Evolutionary conservation across 2,329 filamentous ascomycete species (phyloP).

Genomic region (Fusarium sp.): DNA sequence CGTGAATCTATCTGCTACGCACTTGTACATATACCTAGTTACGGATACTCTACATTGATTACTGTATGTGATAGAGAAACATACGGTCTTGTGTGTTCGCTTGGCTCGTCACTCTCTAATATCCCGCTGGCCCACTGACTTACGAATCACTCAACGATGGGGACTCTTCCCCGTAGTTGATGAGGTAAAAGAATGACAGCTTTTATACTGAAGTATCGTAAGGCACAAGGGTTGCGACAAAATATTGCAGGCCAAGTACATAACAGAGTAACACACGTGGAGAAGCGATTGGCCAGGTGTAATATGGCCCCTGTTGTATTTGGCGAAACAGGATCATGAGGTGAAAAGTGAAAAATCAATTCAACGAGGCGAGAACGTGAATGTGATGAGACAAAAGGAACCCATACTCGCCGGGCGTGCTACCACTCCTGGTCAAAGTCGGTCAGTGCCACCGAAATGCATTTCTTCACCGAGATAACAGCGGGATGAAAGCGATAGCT

Average conservation of each 20-base stretch:
- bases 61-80: background rate
- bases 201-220: slow-evolving; percentile 8
- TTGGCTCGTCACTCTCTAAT: slow-evolving; percentile 19
- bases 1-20: background rate
- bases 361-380: slow-evolving; percentile 14
- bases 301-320: slow-evolving; percentile 32
- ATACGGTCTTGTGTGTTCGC: slow-evolving; percentile 1
- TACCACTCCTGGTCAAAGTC: slow-evolving; percentile 26
- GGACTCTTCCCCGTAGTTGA: background rate
- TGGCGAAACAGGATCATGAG: slow-evolving; percentile 21
- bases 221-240: slow-evolving; percentile 16
- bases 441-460: slow-evolving; percentile 19
- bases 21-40: background rate
- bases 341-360: slow-evolving; percentile 18
- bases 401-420: slow-evolving; percentile 13
- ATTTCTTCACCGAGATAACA: slow-evolving; percentile 28
- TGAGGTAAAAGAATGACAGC: slow-evolving; percentile 5
- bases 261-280: slow-evolving; percentile 36
- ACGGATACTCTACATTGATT: background rate
- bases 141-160: slow-evolving; percentile 7
- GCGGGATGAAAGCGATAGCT: slow-evolving; percentile 4
- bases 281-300: slow-evolving; percentile 36
- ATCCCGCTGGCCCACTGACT: slow-evolving; percentile 17
- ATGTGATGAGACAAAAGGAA: slow-evolving; percentile 18
- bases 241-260: slow-evolving; percentile 9